Base-by-base conservation (phyloP, 257 asterid species). In the Buddleja alternifolia region DNA sequence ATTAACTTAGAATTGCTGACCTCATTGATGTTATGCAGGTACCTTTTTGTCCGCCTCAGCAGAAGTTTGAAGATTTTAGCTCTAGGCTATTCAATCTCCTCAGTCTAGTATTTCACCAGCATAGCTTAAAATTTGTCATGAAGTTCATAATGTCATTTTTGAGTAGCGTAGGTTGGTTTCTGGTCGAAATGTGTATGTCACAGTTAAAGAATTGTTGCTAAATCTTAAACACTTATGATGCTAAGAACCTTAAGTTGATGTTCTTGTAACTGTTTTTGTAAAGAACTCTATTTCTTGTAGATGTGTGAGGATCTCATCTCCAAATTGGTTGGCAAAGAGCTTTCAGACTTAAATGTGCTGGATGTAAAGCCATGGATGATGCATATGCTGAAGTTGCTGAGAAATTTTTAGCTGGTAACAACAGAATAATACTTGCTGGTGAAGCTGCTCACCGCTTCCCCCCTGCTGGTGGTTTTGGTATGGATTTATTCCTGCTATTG, bases 391-490 rank as follows among this genome's bases (percentile, higher is more conserved):
- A 93, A 82, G 96, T 93, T 66, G 96, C 96, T 62, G 93, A 90
- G 64, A 77, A 78, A 25, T 93, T 88, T 77, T 50, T 86, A 73
- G 83, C 92, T 16, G 62, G 66, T 66, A 67, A 80, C 77, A 79
- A 80, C 80, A 83, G 83, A 79, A 74, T 93, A 61, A 81, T 93
- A 69, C 87, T 93, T 72, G 95, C 97, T 40, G 99, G 97, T 60
- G 97, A 90, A 82, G 95, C 99, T 66, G 97, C 95, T 76, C 99
- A 93, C 75, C 94, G 96, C 36, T 93, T 93, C 50, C 99, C 99
- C 24, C 99, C 99, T 25, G 95, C 99, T 76, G 99, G 99, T 72
- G 99, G 97, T 65, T 90, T 93, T 69, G 99, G 99, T 93, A 83
- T 40, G 71, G 20, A 50, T 15, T 50, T 36, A 17, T 29, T 50